A percentile compares a stretch with the other conserved stretches of the same genome.
Conservation (phyloP, 164 flowering plant species). For the Dillenia turbinata region DNA sequence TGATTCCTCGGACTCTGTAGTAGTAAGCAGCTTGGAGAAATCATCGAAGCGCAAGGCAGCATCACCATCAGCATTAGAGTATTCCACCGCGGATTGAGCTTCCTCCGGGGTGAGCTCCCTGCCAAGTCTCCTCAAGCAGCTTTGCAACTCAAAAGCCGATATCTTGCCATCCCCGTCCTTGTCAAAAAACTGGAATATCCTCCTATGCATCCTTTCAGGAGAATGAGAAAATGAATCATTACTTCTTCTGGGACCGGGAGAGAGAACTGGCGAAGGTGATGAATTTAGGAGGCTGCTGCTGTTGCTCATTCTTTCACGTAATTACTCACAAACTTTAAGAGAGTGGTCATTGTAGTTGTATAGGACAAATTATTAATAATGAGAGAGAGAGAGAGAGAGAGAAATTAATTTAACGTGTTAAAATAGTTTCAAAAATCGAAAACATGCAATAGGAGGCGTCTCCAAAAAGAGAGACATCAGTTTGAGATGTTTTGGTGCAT, state of each 20-base stretch:
- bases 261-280: too few relatives aligned
- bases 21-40: background rate
- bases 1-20: background rate
- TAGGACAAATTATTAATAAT: too few relatives aligned
- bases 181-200: slow-evolving; percentile 3
- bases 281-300: too few relatives aligned
- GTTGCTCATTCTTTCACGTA: too few relatives aligned
- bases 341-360: too few relatives aligned
- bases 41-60: background rate
- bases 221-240: too few relatives aligned
- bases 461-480: too few relatives aligned
- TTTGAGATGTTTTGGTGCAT: too few relatives aligned
- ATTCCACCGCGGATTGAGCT: background rate
- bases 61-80: background rate
- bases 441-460: background rate
- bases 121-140: background rate
- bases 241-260: too few relatives aligned
- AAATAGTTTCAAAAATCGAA: too few relatives aligned
- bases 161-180: slow-evolving; percentile 5
- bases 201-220: too few relatives aligned
- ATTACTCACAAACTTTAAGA: too few relatives aligned
- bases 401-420: background rate
- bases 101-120: slow-evolving; percentile 4
- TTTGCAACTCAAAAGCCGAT: background rate
- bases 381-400: background rate